A percentile compares a stretch with the other conserved stretches of the same genome.
phyloP scores from a whole-genome alignment of 1,284 basidiomycete genomes.

The Pascua guehoae region DNA sequence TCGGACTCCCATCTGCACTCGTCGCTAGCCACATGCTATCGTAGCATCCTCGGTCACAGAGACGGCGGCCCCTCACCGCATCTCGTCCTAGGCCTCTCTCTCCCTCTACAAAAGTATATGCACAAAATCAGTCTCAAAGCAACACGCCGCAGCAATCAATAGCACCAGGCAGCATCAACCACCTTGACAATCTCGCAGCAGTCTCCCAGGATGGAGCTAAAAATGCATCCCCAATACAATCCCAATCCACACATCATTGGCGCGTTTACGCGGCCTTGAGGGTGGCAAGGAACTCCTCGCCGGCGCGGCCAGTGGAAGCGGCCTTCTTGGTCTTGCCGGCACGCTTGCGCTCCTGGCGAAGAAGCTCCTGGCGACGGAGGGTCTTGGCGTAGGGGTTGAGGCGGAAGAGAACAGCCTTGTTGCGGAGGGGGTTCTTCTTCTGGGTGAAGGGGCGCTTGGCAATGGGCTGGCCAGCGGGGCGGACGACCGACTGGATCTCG shows the following conservation, averaged over 20 bases:
- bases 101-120: no score
- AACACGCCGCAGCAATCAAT: no score
- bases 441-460: slow-evolving; percentile 80
- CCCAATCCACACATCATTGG: slow-evolving; percentile 10
- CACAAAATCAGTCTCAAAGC: no score
- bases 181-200: no score
- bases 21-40: no score
- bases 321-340: slow-evolving; percentile 48
- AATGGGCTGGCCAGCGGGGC: slow-evolving; percentile 61
- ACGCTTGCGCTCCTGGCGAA: slow-evolving; percentile 47
- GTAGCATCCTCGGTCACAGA: no score
- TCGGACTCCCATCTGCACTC: no score
- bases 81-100: no score
- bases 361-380: slow-evolving; percentile 76
- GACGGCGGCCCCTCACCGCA: no score
- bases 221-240: slow-evolving; percentile 18
- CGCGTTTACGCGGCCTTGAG: slow-evolving; percentile 75
- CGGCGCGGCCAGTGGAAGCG: slow-evolving; percentile 56
- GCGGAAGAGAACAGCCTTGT: slow-evolving; percentile 95
- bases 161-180: not conserved
- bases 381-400: slow-evolving; percentile 99
- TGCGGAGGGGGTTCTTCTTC: slow-evolving; percentile 98
- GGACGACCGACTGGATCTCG: slow-evolving; percentile 92
- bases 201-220: not conserved
- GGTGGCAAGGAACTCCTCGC: slow-evolving; percentile 80